Evolutionary conservation across 371 early-diverging fungal genomes (phyloP), one percentile per base, ranked within the genome.

Genomic region (Mortierella sp.): DNA sequence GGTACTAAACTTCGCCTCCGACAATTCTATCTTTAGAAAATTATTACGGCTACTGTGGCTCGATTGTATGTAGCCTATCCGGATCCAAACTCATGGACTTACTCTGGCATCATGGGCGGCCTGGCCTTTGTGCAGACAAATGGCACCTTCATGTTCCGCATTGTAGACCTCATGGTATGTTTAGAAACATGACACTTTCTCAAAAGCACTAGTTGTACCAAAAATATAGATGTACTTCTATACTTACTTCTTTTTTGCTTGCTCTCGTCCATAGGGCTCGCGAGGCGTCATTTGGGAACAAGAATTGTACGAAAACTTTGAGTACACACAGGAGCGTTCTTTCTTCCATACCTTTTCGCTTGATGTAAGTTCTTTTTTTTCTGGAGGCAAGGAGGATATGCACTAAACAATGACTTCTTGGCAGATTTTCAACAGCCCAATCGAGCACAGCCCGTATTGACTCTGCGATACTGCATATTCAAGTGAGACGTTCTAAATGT

Each of bases 261-360:
- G 9, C 16, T 35, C 11, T 26, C 16, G 43, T 43, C 37, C 39
- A 54, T 70, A 89, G 88, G 86, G 86, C 40, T 74, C 86, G 26
- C 66, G 77, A 64, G 88, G 90, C 40, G 88, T 94, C 28, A 72
- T 95, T 32, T 97, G 96, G 96, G 93, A 95, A 61, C 93, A 93
- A 78, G 95, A 95, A 79, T 72, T 96, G 24, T 93, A 92, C 73
- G 84, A 88, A 52, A 92, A 92, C 64, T 93, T 96, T 80, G 89
- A 93, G 39, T 95, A 95, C 83, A 70, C 74, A 3, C 86, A 90
- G 65, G 95, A 96, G 61, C 77, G 84, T 32, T 89, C 93, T 10
- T 96, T 90, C 78, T 97, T 97, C 83, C 94, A 95, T 80, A 90
- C 94, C 3, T 95, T 97, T 84, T 88, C 91, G 14, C 92, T 93